phyloP scores from a whole-genome alignment of 768 basidiomycete species.

The Auricularia cornea region DNA sequence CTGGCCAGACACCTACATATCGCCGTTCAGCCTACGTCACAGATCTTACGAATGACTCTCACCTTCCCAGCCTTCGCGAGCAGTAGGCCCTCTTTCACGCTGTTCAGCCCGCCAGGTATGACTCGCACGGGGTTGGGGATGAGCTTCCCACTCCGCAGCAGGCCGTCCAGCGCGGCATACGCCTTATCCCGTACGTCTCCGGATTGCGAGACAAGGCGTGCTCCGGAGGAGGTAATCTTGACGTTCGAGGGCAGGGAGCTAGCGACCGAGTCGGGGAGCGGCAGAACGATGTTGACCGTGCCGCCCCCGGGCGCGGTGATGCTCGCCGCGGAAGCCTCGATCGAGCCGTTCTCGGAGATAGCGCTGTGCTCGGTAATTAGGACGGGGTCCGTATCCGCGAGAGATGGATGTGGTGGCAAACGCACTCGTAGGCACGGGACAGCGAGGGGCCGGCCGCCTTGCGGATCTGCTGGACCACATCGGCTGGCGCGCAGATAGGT shows the following conservation, averaged over 20 bases:
- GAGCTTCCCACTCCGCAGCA: background rate
- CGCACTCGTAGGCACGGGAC: constrained; percentile 12
- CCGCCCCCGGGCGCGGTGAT: background rate
- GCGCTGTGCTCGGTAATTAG: background rate
- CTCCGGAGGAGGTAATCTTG: constrained; percentile 5
- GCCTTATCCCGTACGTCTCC: background rate
- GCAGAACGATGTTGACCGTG: background rate
- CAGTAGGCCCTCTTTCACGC: constrained; percentile 7
- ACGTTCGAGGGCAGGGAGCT: background rate
- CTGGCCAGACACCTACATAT: constrained; percentile 6
- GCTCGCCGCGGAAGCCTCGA: constrained; percentile 7
- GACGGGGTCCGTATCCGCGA: too few species aligned
- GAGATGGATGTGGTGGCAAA: background rate
- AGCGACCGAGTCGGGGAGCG: background rate
- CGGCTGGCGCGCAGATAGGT: background rate
- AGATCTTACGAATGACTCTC: background rate
- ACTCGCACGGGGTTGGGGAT: constrained; percentile 7
- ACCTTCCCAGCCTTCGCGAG: constrained; percentile 5
- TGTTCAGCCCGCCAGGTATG: constrained; percentile 5
- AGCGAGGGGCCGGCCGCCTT: constrained; percentile 7
- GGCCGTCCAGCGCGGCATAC: background rate
- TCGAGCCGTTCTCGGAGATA: constrained; percentile 10
- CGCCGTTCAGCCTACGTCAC: background rate
- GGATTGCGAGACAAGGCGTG: background rate
- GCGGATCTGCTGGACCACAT: constrained; percentile 8